phyloP scores from a whole-genome alignment of 306 rosid genomes.

The Pyrus bretschneideri region DNA sequence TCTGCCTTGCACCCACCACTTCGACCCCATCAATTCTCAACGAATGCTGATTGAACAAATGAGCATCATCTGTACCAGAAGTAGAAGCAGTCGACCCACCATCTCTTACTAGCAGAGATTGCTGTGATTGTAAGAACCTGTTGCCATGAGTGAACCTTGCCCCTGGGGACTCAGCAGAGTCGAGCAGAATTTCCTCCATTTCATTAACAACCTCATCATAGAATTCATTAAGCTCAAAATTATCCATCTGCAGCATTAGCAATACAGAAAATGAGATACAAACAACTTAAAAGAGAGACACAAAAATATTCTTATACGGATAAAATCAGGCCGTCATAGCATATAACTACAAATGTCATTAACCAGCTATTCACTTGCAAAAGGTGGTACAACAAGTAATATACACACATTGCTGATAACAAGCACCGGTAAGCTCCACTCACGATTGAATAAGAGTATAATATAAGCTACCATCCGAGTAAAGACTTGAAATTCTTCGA shows the following conservation, averaged over 20 bases:
- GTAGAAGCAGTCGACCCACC: constrained; percentile 91
- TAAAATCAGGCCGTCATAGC: background rate
- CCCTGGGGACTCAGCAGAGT: constrained; percentile 61
- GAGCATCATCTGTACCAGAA: constrained; percentile 53
- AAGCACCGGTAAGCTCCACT: background rate
- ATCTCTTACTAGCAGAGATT: constrained; percentile 64
- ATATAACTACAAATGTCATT: background rate
- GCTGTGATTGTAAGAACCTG: constrained; percentile 41
- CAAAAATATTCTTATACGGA: background rate
- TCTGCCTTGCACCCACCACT: constrained; percentile 97
- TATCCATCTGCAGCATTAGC: constrained; percentile 56
- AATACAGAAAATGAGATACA: constrained; percentile 5
- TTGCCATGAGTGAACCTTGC: constrained; percentile 45
- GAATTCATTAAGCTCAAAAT: constrained; percentile 56
- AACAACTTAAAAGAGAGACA: background rate
- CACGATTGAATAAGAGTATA: background rate
- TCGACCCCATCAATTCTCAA: constrained; percentile 71
- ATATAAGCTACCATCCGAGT: background rate
- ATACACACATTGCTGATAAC: background rate
- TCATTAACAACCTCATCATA: constrained; percentile 86
- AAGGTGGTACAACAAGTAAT: background rate
- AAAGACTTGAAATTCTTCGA: background rate
- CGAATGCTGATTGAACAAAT: constrained; percentile 38
- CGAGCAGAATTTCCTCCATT: constrained; percentile 95
- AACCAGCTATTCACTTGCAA: background rate